phyloP scores from a whole-genome alignment of 306 rosid genomes.

The Cicer pinnatifidum region DNA sequence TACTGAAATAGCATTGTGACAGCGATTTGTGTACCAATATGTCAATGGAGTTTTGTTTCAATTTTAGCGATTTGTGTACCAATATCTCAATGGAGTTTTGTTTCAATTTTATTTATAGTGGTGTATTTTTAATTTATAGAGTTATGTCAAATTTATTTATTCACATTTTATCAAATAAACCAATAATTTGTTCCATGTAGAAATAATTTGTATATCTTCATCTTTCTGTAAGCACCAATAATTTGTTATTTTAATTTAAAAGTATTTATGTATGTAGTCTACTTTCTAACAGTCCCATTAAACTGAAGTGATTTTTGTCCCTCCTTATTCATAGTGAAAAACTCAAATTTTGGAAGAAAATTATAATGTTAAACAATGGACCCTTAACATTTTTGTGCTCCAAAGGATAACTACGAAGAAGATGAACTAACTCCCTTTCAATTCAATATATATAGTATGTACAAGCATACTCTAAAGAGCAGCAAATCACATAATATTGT shows the following conservation, averaged over 20 bases:
- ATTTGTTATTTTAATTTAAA: background rate
- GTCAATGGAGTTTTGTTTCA: background rate
- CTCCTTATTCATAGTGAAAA: background rate
- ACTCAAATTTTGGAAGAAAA: constrained; percentile 5
- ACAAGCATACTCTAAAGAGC: constrained; percentile 46
- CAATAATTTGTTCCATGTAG: background rate
- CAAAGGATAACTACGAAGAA: background rate
- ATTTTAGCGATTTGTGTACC: background rate
- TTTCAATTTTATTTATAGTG: background rate
- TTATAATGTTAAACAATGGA: background rate
- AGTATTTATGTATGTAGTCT: background rate
- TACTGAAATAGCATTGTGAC: background rate
- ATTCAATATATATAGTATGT: constrained; percentile 34
- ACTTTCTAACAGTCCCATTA: background rate
- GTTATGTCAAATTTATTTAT: background rate
- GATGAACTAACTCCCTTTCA: constrained; percentile 14
- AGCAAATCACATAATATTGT: constrained; percentile 24
- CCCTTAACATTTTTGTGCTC: background rate
- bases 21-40: background rate
- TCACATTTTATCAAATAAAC: background rate
- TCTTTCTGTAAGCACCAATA: background rate
- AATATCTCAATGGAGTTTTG: background rate
- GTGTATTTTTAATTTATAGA: too few relatives aligned
- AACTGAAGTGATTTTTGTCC: background rate
- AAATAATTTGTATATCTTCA: background rate